phyloP scores from a whole-genome alignment of 2,329 filamentous ascomycete species.

The Cladosporium velox region DNA sequence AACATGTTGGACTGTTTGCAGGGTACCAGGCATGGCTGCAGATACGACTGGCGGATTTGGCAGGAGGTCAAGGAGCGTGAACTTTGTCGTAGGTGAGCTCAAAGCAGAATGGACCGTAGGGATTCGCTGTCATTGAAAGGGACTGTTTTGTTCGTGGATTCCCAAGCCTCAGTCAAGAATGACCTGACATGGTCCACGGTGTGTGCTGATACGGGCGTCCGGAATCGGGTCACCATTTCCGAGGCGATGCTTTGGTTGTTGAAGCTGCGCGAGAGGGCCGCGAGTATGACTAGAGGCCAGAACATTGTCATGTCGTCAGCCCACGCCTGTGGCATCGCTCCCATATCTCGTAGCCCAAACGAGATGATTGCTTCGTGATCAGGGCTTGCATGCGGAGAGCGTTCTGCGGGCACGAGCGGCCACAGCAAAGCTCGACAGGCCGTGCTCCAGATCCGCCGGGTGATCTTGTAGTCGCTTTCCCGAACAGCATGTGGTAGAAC shows the following conservation, averaged over 20 bases:
- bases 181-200: not conserved
- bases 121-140: slow-evolving; percentile 3
- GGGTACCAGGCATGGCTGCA: slow-evolving; percentile 49
- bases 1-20: slow-evolving; percentile 48
- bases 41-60: not conserved
- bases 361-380: not conserved
- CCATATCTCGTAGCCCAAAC: not conserved
- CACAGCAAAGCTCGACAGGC: slow-evolving; percentile 5
- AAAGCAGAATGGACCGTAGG: slow-evolving; percentile 6
- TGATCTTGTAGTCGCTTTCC: not conserved
- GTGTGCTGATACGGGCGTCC: not conserved
- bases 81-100: not conserved
- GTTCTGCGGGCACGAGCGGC: not conserved
- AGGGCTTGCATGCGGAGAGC: not conserved
- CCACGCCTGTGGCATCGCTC: not conserved
- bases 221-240: not conserved
- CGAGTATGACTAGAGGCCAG: slow-evolving; percentile 10
- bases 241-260: not conserved
- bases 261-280: not conserved
- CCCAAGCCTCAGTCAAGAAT: not conserved
- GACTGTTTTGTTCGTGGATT: not conserved
- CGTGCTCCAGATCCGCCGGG: not conserved
- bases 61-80: not conserved
- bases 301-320: not conserved
- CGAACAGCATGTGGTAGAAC: not conserved